These are phyloP conservation scores for Nemania sp. DNA, from an alignment of 2,329 filamentous ascomycete species.

Conservation along the genomic window DNA sequence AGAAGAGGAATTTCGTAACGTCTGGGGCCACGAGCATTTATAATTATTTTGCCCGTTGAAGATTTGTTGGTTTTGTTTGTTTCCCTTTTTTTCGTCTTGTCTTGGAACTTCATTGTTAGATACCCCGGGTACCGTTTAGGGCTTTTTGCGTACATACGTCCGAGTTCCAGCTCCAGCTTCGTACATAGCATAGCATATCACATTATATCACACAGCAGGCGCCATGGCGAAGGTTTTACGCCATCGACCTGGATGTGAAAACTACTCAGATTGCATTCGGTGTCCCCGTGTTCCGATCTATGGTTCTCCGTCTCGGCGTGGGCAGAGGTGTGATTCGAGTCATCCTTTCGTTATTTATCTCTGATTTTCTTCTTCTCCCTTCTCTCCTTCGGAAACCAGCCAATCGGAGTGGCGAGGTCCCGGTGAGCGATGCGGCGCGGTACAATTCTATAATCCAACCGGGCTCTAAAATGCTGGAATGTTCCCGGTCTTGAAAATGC, in stretches of 20 bases:
- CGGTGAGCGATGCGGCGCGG: too few species aligned
- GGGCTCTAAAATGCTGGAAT: too few species aligned
- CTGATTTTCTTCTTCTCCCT: too few species aligned
- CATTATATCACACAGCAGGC: not conserved
- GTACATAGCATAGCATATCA: constrained; percentile 8
- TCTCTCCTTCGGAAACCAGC: too few species aligned
- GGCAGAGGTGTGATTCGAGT: too few species aligned
- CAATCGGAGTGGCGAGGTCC: too few species aligned
- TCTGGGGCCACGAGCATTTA: constrained; percentile 37
- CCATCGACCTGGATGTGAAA: not conserved
- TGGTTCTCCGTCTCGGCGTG: too few species aligned
- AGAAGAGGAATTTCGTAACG: constrained; percentile 39
- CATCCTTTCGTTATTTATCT: too few species aligned
- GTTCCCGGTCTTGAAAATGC: too few species aligned
- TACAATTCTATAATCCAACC: too few species aligned
- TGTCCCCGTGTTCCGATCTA: too few species aligned
- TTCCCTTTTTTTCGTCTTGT: not conserved
- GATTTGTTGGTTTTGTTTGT: constrained; percentile 17
- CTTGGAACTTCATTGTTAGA: constrained; percentile 31
- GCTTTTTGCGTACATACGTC: constrained; percentile 16
- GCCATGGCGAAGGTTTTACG: constrained; percentile 27
- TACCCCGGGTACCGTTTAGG: constrained; percentile 29
- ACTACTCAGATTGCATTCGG: not conserved
- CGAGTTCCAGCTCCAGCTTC: constrained; percentile 3
- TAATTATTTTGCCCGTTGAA: constrained; percentile 17